These are phyloP conservation scores for Fusarium napiforme DNA, from an alignment of 2,329 filamentous ascomycete genomes.

Conservation along the genomic window DNA sequence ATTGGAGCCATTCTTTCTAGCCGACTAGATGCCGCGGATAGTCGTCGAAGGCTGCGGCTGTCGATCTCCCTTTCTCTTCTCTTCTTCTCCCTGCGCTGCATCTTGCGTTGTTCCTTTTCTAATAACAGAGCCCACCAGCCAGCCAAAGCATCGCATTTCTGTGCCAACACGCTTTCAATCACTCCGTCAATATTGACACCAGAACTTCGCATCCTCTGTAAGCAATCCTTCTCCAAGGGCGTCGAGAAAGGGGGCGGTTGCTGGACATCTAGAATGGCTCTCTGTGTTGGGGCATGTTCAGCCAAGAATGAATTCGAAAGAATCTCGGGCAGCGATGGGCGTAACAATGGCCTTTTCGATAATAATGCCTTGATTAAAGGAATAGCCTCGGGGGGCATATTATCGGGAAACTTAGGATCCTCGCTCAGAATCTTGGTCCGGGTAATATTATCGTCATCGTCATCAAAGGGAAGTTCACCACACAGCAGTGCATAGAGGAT, in stretches of 20 bases:
- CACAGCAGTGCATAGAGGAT: constrained; percentile 86
- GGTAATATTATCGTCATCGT: constrained; percentile 90
- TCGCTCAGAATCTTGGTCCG: constrained; percentile 85
- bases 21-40: constrained; percentile 90
- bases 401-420: constrained; percentile 86
- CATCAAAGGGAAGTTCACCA: constrained; percentile 92
- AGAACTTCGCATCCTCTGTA: constrained; percentile 92
- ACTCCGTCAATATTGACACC: constrained; percentile 95
- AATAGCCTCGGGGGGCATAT: constrained; percentile 80
- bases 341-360: constrained; percentile 86
- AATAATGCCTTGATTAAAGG: constrained; percentile 82
- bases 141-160: constrained; percentile 88
- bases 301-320: constrained; percentile 87
- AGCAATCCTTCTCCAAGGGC: constrained; percentile 85
- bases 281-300: constrained; percentile 87
- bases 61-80: constrained; percentile 87
- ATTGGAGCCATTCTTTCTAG: constrained; percentile 83
- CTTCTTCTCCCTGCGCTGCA: constrained; percentile 80
- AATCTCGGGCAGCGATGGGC: constrained; percentile 86
- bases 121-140: constrained; percentile 97
- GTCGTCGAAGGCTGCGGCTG: constrained; percentile 78
- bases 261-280: constrained; percentile 86
- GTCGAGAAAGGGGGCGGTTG: constrained; percentile 87
- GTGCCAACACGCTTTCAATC: constrained; percentile 91
- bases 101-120: constrained; percentile 94